Percentiles rank a stretch among this genome's conserved stretches.
phyloP scores from a whole-genome alignment of 2,329 filamentous ascomycete species.

The Neonectria magnoliae region DNA sequence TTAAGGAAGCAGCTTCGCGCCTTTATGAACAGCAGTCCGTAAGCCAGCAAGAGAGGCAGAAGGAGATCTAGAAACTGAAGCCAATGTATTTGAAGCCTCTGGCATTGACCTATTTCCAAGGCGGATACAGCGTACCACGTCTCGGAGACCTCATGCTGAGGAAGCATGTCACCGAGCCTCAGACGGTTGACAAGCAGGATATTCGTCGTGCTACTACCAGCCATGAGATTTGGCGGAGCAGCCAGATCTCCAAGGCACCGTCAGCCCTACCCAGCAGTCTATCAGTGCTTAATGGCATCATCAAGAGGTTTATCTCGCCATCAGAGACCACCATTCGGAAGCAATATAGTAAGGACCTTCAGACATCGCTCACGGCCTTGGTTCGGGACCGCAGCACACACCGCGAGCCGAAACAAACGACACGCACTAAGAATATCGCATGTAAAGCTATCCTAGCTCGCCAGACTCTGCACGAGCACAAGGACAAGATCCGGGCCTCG shows the following conservation, averaged over 20 bases:
- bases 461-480: background rate
- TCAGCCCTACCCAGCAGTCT: background rate
- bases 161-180: background rate
- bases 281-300: background rate
- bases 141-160: slow-evolving; percentile 2
- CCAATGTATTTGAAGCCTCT: accelerated
- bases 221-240: background rate
- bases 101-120: background rate
- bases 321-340: slow-evolving; percentile 1
- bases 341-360: slow-evolving; percentile 35
- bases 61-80: slow-evolving; percentile 2
- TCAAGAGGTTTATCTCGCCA: slow-evolving; percentile 20
- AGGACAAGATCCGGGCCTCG: background rate
- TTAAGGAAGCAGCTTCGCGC: background rate
- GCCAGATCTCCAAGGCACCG: background rate
- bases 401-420: background rate
- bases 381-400: background rate
- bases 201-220: background rate
- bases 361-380: slow-evolving; percentile 12
- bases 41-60: background rate
- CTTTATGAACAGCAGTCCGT: background rate
- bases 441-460: background rate
- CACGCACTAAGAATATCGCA: background rate
- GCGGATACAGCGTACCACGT: background rate
- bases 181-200: background rate